Evolutionary conservation across 192 early-diverging fungal genomes (phyloP).

Genomic region (Oehlia diaphana): DNA sequence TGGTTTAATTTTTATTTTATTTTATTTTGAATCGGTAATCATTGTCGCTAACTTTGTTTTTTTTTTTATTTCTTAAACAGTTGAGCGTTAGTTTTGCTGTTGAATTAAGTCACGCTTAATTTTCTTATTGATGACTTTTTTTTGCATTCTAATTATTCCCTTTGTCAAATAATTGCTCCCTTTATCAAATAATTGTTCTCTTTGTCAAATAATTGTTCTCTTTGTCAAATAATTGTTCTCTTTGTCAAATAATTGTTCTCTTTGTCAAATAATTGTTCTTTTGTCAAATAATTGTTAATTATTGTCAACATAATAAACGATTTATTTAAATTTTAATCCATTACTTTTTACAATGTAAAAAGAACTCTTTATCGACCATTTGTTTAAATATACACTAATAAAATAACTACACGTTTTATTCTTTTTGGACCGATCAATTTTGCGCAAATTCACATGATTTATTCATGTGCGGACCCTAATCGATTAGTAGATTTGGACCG

Average conservation of each 20-base stretch:
- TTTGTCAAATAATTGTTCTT: neutral
- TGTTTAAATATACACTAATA: no score
- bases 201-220: neutral
- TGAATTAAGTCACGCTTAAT: conserved; percentile 62
- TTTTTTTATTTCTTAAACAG: neutral
- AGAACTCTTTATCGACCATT: no score
- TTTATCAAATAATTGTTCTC: neutral
- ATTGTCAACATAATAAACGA: no score
- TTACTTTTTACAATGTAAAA: no score
- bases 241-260: neutral
- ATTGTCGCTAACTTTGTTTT: neutral
- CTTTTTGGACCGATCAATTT: no score
- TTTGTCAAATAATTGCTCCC: neutral
- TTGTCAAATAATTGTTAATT: neutral
- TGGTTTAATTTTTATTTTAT: neutral
- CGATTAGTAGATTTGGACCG: no score
- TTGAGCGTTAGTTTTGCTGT: conserved; percentile 79
- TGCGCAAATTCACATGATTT: no score
- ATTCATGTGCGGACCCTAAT: no score
- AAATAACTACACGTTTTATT: no score
- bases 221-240: neutral
- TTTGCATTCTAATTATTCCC: no score
- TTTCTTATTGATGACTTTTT: no score
- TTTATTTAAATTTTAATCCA: no score
- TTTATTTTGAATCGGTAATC: neutral